These are phyloP conservation scores for Phaseolus coccineus DNA, from an alignment of 331 rosid genomes.

Conservation along the genomic window DNA sequence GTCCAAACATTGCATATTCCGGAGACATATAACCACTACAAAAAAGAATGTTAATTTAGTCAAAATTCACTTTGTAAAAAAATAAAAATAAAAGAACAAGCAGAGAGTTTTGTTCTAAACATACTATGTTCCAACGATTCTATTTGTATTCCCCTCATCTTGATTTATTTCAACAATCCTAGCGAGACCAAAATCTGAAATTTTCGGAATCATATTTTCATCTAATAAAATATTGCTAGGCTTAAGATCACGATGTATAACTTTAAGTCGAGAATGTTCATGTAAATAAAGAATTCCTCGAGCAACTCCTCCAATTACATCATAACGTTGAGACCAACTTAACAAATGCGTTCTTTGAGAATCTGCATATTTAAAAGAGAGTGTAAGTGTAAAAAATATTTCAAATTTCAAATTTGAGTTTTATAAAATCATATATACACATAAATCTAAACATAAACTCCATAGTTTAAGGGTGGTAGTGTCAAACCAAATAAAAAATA, in stretches of 20 bases:
- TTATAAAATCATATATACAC: too few relatives aligned
- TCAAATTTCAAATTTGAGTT: too few relatives aligned
- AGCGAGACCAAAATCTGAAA: background rate
- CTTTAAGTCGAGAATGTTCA: background rate
- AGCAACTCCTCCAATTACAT: background rate
- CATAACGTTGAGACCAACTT: background rate
- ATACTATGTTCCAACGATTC: background rate
- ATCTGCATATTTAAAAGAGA: background rate
- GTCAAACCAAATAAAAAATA: background rate
- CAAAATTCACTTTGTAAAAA: background rate
- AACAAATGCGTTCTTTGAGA: background rate
- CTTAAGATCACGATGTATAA: background rate
- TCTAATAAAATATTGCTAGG: background rate
- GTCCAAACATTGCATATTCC: background rate
- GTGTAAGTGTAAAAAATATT: background rate
- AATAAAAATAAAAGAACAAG: too few relatives aligned
- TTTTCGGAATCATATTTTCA: background rate
- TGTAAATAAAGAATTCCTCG: background rate
- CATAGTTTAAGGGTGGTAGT: slow-evolving; percentile 2
- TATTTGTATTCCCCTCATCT: background rate
- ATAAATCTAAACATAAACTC: too few relatives aligned
- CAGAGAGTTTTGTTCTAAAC: background rate
- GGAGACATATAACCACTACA: background rate
- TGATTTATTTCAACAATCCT: background rate
- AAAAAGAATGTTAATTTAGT: background rate